Evolutionary conservation across 2,329 filamentous ascomycete genomes (phyloP).

Genomic region (Sclerotinia minor): DNA sequence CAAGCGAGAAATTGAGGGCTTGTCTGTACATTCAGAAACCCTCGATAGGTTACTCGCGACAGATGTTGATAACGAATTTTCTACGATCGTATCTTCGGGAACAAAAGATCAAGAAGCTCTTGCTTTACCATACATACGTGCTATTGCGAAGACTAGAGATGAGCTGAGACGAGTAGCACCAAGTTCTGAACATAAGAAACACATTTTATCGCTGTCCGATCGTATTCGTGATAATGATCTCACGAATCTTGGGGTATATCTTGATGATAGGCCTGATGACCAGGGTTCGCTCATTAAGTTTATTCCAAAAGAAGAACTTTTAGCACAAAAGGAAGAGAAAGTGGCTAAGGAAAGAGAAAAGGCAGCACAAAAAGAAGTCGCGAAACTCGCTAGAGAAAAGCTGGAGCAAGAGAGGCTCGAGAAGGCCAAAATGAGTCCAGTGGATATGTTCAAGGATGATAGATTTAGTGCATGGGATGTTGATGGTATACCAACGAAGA

Average conservation of each 20-base stretch:
- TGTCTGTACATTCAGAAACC: constrained; percentile 51
- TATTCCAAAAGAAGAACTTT: constrained; percentile 56
- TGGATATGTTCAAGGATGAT: constrained; percentile 60
- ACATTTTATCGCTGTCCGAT: constrained; percentile 76
- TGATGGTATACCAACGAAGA: constrained; percentile 75
- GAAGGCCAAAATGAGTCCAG: constrained; percentile 57
- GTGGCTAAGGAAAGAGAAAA: constrained; percentile 62
- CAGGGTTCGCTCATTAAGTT: constrained; percentile 73
- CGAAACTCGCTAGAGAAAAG: constrained; percentile 44
- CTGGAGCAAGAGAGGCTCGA: constrained; percentile 51
- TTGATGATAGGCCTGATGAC: constrained; percentile 69
- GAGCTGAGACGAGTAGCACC: constrained; percentile 59
- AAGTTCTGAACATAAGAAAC: constrained; percentile 59
- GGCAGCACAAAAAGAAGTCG: constrained; percentile 49
- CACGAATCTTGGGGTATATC: constrained; percentile 79
- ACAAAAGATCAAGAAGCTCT: constrained; percentile 54
- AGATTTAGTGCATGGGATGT: constrained; percentile 77
- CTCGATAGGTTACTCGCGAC: constrained; percentile 48
- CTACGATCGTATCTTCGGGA: constrained; percentile 48
- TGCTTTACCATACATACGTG: constrained; percentile 56
- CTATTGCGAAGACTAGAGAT: constrained; percentile 40
- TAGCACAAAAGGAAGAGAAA: constrained; percentile 60
- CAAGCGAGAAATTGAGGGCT: constrained; percentile 48
- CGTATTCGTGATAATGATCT: constrained; percentile 77
- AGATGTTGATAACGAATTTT: constrained; percentile 51